Evolutionary conservation across 2,329 filamentous ascomycete species (phyloP).

Genomic region (Pezicula neosporulosa): DNA sequence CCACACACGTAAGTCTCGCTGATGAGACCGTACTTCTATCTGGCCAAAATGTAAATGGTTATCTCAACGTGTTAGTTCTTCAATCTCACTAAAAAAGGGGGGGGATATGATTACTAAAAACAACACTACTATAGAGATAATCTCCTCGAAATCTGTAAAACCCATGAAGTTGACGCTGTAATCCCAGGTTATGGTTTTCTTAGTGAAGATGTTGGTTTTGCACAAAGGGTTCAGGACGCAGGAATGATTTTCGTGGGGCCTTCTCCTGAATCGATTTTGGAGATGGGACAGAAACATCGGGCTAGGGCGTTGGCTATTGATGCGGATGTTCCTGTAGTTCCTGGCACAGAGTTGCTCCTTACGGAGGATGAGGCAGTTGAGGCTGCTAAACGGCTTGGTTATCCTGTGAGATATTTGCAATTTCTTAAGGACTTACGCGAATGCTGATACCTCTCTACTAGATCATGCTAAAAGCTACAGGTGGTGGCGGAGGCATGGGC

Average conservation of each 20-base stretch:
- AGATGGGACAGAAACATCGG: constrained; percentile 35
- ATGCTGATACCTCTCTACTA: neutral
- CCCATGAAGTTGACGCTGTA: constrained; percentile 43
- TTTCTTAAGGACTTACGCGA: neutral
- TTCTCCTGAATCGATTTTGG: constrained; percentile 38
- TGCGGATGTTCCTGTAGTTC: constrained; percentile 32
- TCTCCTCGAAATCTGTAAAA: constrained; percentile 4
- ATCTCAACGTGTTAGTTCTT: constrained; percentile 2
- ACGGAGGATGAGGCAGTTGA: constrained; percentile 25
- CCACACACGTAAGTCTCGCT: constrained; percentile 3
- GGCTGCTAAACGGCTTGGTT: constrained; percentile 27
- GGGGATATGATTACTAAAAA: neutral
- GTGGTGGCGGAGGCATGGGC: constrained; percentile 43
- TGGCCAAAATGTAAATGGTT: constrained; percentile 1
- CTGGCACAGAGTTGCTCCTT: constrained; percentile 28
- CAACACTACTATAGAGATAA: neutral
- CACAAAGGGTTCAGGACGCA: constrained; percentile 44
- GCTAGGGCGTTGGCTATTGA: constrained; percentile 31
- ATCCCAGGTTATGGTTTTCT: constrained; percentile 67
- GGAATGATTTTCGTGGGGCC: constrained; percentile 60
- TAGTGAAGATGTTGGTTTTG: constrained; percentile 60
- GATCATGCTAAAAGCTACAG: constrained; percentile 45
- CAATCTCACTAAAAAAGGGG: neutral
- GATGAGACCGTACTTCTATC: constrained; percentile 5
- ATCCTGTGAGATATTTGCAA: constrained; percentile 20